Base-by-base conservation (phyloP, 192 early-diverging fungal species). In the Geosiphon pyriformis region DNA sequence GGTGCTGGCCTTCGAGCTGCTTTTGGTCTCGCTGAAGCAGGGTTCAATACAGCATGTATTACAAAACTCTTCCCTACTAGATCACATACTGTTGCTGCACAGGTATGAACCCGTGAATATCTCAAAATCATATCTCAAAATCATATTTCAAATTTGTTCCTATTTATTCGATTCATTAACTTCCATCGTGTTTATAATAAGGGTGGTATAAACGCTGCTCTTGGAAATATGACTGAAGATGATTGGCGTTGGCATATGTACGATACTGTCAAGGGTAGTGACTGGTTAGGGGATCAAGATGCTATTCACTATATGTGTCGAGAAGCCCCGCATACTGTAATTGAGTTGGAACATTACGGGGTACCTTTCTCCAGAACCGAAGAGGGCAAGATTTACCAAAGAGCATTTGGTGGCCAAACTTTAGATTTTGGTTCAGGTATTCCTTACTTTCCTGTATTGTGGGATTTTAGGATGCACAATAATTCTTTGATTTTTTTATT, bases 191-290 rank as follows among this genome's bases (percentile, higher is more conserved):
- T 50, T 22, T n/a, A 52, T 52, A 51, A 34, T 64, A 20, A 85
- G 85, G 96, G 96, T 69, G 96, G 96, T 73, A 93, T 99, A 77
- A 99, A 99, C 80, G 96, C 96, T 68, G 96, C 96, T 52, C 87
- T 99, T 48, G 96, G 96, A 56, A 99, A 99, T 80, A 97, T 99
- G 94, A 86, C 88, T 66, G 93, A 99, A 81, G 96, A 99, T 78
- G 96, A 99, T 83, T 99, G 96, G 96, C 87, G 95, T 79, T 98
- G 96, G 96, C 96, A 98, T 78, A 98, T 98, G 96, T 98, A 96
- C 73, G 96, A 98, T 67, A 96, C 96, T 25, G 94, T 96, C 76
- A 98, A 98, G 84, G 96, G 94, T 56, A 92, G 89, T 66, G 96
- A 98, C 76, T 98, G 96, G 96, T 87, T 98, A 22, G 96, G 95